Conservation (phyloP, 371 early-diverging fungal species). For the Conidiobolus incongruus region DNA sequence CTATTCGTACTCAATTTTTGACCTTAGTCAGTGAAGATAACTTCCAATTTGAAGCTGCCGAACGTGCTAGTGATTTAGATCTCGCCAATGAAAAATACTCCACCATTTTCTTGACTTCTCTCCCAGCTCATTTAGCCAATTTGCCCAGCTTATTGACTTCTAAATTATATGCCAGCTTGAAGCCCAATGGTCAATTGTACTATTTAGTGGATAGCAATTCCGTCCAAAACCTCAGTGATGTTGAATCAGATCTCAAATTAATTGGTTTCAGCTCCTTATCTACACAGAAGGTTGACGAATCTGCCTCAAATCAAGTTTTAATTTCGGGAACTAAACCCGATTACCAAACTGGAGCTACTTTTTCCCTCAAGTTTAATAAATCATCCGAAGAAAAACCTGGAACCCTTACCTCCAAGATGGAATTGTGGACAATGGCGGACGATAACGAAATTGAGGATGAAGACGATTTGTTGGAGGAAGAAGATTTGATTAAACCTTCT, state of each 20-base stretch:
- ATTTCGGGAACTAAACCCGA: slow-evolving; percentile 54
- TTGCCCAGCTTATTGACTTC: too few relatives aligned
- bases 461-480: slow-evolving; percentile 67
- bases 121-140: too few relatives aligned
- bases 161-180: too few relatives aligned
- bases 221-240: background rate
- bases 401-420: slow-evolving; percentile 11
- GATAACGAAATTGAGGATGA: slow-evolving; percentile 57
- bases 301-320: slow-evolving; percentile 17
- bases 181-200: background rate
- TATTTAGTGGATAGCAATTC: too few relatives aligned
- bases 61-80: too few relatives aligned
- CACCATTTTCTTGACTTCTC: too few relatives aligned
- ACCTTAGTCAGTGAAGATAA: too few relatives aligned
- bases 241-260: background rate
- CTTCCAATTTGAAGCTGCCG: too few relatives aligned
- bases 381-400: slow-evolving; percentile 14
- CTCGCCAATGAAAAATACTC: too few relatives aligned
- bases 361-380: slow-evolving; percentile 34
- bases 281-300: slow-evolving; percentile 7
- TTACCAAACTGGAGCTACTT: slow-evolving; percentile 63
- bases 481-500: slow-evolving; percentile 53
- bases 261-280: background rate
- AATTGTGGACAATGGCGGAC: slow-evolving; percentile 41
- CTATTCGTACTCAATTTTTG: too few relatives aligned